phyloP scores from a whole-genome alignment of 345 rosid species.

The Citrus inodora region DNA sequence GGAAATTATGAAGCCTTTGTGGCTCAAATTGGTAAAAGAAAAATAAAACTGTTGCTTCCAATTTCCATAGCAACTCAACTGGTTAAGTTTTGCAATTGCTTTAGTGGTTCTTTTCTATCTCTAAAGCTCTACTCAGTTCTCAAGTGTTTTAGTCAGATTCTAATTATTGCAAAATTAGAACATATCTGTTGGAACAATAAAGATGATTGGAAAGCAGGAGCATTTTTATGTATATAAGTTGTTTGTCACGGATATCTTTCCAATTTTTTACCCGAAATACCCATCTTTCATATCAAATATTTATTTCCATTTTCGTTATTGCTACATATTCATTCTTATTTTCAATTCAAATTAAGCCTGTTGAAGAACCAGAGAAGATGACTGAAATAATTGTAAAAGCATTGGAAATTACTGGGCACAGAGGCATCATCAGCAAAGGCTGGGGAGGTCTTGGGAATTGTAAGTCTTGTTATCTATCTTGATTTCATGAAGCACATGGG shows the following conservation, averaged over 20 bases:
- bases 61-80: background rate
- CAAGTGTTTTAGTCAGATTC: background rate
- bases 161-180: background rate
- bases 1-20: background rate
- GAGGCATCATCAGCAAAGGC: conserved; percentile 72
- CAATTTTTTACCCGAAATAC: background rate
- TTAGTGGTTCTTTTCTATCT: background rate
- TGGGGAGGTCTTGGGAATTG: conserved; percentile 77
- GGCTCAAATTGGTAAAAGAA: background rate
- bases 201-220: background rate
- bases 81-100: background rate
- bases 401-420: conserved; percentile 48
- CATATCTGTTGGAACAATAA: background rate
- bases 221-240: background rate
- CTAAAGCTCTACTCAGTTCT: background rate
- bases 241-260: too few species aligned
- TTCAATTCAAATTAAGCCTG: conserved; percentile 39
- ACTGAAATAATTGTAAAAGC: conserved; percentile 53
- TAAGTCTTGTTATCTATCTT: conserved; percentile 25
- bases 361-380: conserved; percentile 61
- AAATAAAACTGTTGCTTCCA: background rate
- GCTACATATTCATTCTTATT: background rate
- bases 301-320: background rate
- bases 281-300: background rate
- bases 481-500: background rate